Evolutionary conservation across 768 basidiomycete genomes (phyloP), one percentile per base, ranked within the genome.

Genomic region (Tricholoma sp.): DNA sequence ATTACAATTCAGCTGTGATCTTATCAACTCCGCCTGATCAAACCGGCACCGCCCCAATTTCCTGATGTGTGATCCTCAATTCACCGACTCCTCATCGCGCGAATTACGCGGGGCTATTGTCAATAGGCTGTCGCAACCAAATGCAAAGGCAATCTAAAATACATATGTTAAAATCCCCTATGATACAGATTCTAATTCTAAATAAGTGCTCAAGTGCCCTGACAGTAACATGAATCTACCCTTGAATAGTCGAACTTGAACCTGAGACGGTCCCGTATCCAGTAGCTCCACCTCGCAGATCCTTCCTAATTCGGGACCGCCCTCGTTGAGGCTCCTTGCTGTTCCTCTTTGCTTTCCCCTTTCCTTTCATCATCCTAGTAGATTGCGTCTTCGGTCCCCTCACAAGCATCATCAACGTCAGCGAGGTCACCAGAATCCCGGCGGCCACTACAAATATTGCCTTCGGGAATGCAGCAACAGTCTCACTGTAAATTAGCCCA

Each of bases 381-480:
- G 29, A 17, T 2, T 20, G 53, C 13, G 63, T 60, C 6, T 74
- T 69, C 7, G 79, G 79, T 33, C 74, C 78, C 49, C 73, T 66
- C 34, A 80, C 74, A 28, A 76, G 62, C 58, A 75, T 55, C 54
- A 76, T 58, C 54, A 77, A 65, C 33, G 66, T 37, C 17, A 80
- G 56, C 32, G 76, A 68, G 32, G 68, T 63, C 32, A 74, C 59
- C 55, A 86, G 69, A 39, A 91, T 73, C 7, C 71, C 75, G 2
- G 74, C 78, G 13, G 84, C 86, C 8, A 76, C 67, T 15, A 70
- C 75, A 62, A 92, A 93, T 47, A 92, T 80, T 3, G 86, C 78
- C 71, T 85, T 87, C 18, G 90, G 89, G 62, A 74, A 87, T 6
- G 67, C 73, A 2, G 81, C 85, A 20, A 90, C 88, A 0, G 89